A percentile compares a stretch with the other conserved stretches of the same genome.
phyloP scores from a whole-genome alignment of 2,329 filamentous ascomycete genomes.

The Monosporascus sp. region DNA sequence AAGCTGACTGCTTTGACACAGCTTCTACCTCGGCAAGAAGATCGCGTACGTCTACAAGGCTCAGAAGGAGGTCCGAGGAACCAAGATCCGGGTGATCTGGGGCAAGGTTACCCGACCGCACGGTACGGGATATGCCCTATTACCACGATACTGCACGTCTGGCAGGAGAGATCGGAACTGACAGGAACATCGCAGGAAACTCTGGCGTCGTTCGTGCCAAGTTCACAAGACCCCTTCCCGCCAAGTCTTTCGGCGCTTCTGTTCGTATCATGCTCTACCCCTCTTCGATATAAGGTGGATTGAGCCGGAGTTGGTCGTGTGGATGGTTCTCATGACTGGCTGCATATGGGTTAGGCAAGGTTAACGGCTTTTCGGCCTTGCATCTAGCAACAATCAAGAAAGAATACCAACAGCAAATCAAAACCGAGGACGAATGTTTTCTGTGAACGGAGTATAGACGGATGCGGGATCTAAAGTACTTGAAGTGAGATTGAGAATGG shows the following conservation, averaged over 20 bases:
- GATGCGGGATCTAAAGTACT: constrained; percentile 5
- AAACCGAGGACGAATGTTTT: constrained; percentile 4
- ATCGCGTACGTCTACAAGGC: constrained; percentile 98
- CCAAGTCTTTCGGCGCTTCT: constrained; percentile 93
- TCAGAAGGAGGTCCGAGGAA: constrained; percentile 89
- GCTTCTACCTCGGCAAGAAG: constrained; percentile 98
- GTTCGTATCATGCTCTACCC: constrained; percentile 98
- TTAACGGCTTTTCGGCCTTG: constrained; percentile 35
- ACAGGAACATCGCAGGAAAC: constrained; percentile 61
- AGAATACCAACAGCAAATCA: constrained; percentile 27
- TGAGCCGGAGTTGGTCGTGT: constrained; percentile 58
- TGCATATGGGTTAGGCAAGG: constrained; percentile 47
- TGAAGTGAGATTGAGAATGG: constrained; percentile 3
- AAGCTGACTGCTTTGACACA: constrained; percentile 26
- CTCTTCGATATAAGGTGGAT: constrained; percentile 81
- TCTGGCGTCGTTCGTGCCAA: constrained; percentile 96
- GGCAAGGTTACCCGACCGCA: constrained; percentile 96
- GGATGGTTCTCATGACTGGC: constrained; percentile 52
- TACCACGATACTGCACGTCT: not conserved
- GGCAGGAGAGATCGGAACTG: constrained; percentile 5
- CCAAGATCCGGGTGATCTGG: constrained; percentile 99
- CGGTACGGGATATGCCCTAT: constrained; percentile 50
- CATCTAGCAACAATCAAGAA: constrained; percentile 32
- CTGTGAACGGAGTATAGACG: constrained; percentile 15
- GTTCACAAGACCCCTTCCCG: constrained; percentile 93